Evolutionary conservation across 2,329 filamentous ascomycete genomes (phyloP), one percentile per base, ranked within the genome.

Genomic region (Cytospora piceicola): DNA sequence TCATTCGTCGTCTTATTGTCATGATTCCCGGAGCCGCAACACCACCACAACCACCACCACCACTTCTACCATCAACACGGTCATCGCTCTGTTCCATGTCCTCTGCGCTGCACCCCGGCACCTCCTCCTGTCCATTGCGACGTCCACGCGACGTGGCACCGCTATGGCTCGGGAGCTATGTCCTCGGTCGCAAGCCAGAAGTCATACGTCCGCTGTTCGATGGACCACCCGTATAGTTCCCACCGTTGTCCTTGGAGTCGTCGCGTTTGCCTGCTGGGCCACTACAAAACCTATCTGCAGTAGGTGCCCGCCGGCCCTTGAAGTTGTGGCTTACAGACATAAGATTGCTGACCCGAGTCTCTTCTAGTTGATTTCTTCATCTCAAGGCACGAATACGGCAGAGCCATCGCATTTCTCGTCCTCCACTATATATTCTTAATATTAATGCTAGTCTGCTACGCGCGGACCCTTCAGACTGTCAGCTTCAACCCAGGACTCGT

Each of bases 371-470:
- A 90, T 71, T 94, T 92, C 74, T 84, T 96, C 55, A 80, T 93
- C 68, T 76, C 72, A 55, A 75, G 72, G 75, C 77, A 73, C 77
- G 84, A 79, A 73, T 67, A 79, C 66, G 83, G 85, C 62, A 79
- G 88, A 34, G 92, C 88, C 52, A 84, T 90, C 65, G 87, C 85
- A 15, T 85, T 97, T 64, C 81, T 96, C 54, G 84, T 88, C 32
- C 77, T 94, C 29, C 93, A 92, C 77, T 90, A 90, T 72, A 61
- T 94, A 61, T 81, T 96, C 62, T 81, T 97, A 54, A 70, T 91
- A 20, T 81, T 90, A 34, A 85, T 93, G 72, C 73, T 89, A 29
- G 72, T 81, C 36, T 83, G 89, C 24, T 97, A 96, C 76, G 73
- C 90, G 24, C 90, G 93, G 69, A 84, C 94, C 12, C 76, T 94